A percentile compares a stretch with the other conserved stretches of the same genome.
These are phyloP conservation scores for Trichoderma breve DNA, from an alignment of 2,329 filamentous ascomycete genomes.

Conservation along the genomic window DNA sequence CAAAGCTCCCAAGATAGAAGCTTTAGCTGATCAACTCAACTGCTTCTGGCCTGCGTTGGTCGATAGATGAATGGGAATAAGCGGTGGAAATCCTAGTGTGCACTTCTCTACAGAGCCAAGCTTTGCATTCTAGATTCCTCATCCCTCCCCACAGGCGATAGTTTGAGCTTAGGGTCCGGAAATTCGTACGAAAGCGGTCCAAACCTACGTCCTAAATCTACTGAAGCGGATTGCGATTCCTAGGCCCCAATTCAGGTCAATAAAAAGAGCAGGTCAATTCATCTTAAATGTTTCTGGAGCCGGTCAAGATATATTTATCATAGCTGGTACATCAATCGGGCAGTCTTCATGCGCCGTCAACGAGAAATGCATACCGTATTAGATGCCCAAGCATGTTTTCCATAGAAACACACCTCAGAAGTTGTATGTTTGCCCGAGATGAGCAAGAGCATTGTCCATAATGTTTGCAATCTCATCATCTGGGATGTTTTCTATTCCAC, in stretches of 20 bases:
- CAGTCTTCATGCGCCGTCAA: no score
- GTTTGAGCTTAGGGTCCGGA: neutral
- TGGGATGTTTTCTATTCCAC: no score
- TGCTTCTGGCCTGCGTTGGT: neutral
- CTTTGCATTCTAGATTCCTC: neutral
- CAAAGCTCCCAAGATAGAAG: neutral
- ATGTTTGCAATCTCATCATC: fast-evolving
- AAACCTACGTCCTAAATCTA: neutral
- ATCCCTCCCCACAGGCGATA: no score
- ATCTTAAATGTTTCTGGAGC: no score
- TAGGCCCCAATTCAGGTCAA: neutral
- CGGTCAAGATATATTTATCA: no score
- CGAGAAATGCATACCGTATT: no score
- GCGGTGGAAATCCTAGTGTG: neutral
- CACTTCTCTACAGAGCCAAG: neutral
- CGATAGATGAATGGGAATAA: constrained; percentile 4
- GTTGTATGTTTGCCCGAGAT: no score
- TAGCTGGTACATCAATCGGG: no score
- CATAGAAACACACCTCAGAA: no score
- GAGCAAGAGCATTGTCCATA: no score
- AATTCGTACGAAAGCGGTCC: neutral
- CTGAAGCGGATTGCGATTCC: neutral
- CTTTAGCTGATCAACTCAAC: neutral
- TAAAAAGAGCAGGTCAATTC: neutral
- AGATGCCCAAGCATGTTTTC: no score